These are phyloP conservation scores for Hyaloraphidium curvatum DNA, from an alignment of 192 early-diverging fungal species.

Conservation along the genomic window DNA sequence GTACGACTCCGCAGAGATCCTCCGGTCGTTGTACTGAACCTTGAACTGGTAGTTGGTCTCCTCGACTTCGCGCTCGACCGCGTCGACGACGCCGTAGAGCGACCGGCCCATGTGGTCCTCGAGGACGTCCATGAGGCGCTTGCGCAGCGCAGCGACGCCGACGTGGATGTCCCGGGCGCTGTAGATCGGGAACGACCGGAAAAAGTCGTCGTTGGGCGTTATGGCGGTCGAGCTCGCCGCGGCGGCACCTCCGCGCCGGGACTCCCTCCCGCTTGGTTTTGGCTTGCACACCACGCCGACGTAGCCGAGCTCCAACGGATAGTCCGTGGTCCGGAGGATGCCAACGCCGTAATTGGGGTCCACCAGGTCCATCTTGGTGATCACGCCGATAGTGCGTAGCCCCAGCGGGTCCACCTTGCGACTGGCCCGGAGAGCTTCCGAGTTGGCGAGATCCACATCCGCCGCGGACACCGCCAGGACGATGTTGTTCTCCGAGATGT, in stretches of 20 bases:
- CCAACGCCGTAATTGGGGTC: slow-evolving; percentile 54
- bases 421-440: slow-evolving; percentile 57
- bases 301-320: slow-evolving; percentile 85
- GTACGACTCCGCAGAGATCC: slow-evolving; percentile 87
- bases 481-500: slow-evolving; percentile 61
- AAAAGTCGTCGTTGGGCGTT: slow-evolving; percentile 31
- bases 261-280: too few relatives aligned
- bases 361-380: slow-evolving; percentile 77
- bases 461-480: slow-evolving; percentile 69
- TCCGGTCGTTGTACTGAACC: slow-evolving; percentile 93
- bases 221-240: slow-evolving; percentile 7
- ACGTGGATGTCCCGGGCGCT: slow-evolving; percentile 49
- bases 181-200: slow-evolving; percentile 30
- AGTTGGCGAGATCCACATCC: slow-evolving; percentile 74
- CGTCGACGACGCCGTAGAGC: slow-evolving; percentile 65
- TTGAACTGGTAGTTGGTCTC: slow-evolving; percentile 96
- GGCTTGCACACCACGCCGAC: slow-evolving; percentile 83
- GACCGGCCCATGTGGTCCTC: slow-evolving; percentile 81
- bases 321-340: slow-evolving; percentile 77
- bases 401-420: slow-evolving; percentile 62
- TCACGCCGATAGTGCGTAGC: slow-evolving; percentile 59
- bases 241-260: too few relatives aligned
- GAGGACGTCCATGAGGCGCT: slow-evolving; percentile 68
- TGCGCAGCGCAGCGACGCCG: slow-evolving; percentile 70
- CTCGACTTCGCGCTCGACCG: slow-evolving; percentile 84